These are phyloP conservation scores for Rhytidhysteron rufulum DNA, from an alignment of 2,329 filamentous ascomycete genomes.

Conservation along the genomic window DNA sequence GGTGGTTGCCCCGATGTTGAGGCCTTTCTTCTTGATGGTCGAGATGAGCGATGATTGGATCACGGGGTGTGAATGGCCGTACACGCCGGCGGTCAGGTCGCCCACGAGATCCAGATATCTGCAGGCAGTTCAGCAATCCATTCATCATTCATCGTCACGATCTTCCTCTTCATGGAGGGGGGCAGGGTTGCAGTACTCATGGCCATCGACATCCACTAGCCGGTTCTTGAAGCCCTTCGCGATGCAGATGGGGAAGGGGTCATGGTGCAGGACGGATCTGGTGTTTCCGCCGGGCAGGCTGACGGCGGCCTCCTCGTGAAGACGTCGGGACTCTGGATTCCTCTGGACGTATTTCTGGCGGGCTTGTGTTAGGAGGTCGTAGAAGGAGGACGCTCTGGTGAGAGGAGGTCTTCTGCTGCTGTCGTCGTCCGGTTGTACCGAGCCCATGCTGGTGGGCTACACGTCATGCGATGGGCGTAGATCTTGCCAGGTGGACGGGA, in stretches of 20 bases:
- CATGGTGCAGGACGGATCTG: constrained; percentile 21
- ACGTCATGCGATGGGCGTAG: no score
- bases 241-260: constrained; percentile 26
- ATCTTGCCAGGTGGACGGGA: no score
- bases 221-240: constrained; percentile 8
- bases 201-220: constrained; percentile 16
- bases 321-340: constrained; percentile 6
- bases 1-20: constrained; percentile 6
- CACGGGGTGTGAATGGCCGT: constrained; percentile 7
- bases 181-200: no score
- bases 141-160: no score
- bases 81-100: constrained; percentile 10
- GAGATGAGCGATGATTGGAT: constrained; percentile 1
- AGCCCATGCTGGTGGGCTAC: no score
- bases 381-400: background rate
- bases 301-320: constrained; percentile 14
- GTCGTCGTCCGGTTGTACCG: background rate
- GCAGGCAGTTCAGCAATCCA: no score
- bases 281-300: constrained; percentile 30
- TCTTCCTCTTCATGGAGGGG: no score
- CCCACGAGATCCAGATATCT: constrained; percentile 12
- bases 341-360: constrained; percentile 2
- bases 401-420: no score
- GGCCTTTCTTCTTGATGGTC: constrained; percentile 3
- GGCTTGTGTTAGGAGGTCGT: constrained; percentile 1